Base-by-base conservation (phyloP, 192 early-diverging fungal species). In the Chytriomyces sp. region DNA sequence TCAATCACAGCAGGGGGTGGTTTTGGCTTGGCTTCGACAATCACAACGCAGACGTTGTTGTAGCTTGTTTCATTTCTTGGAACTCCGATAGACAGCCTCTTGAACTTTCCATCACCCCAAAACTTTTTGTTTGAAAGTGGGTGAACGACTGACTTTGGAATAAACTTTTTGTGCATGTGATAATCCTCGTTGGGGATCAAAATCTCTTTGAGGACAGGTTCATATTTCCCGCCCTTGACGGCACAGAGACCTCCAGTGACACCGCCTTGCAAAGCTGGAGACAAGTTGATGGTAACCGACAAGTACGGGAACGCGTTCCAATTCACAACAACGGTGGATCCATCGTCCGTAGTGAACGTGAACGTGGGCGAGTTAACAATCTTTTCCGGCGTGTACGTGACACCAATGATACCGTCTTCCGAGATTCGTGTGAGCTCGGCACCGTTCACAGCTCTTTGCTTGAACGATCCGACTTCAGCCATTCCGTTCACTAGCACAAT, bases 221-320 rank as follows among this genome's bases (percentile, higher is more conserved):
- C 1, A 24, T 45, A 46, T 13, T 47, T 28, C 43, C 16, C 44
- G 8, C 45, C 44, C 10, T 9, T 45, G 53, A 57, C 20, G 3
- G 0, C 53, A 20, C 53, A 57, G 20, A 20, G 16, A 13, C 53
- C 53, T 57, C 53, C 53, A 35, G 35, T 35, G 35, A 35, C 35
- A 11, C 62, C 62, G 2, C 1, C 16, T 26, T 64, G 20, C 28
- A 47, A 16, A 45, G 26, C 11, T 23, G 43, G 43, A n/a, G 66
- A 13, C 66, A 67, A 46, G 16, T 9, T 13, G 45, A 67, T 67
- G 28, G 11, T 28, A 1, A 67, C 66, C 3, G 43, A 45, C 66
- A 67, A 45, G 45, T 46, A 67, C 13, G 66, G 66, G 9, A 67
- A 24, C 11, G 44, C 10, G 66, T 67, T 67, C 66, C 66, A 67